phyloP scores from a whole-genome alignment of 495 filamentous ascomycete species.

The Aspergillus homomorphus region DNA sequence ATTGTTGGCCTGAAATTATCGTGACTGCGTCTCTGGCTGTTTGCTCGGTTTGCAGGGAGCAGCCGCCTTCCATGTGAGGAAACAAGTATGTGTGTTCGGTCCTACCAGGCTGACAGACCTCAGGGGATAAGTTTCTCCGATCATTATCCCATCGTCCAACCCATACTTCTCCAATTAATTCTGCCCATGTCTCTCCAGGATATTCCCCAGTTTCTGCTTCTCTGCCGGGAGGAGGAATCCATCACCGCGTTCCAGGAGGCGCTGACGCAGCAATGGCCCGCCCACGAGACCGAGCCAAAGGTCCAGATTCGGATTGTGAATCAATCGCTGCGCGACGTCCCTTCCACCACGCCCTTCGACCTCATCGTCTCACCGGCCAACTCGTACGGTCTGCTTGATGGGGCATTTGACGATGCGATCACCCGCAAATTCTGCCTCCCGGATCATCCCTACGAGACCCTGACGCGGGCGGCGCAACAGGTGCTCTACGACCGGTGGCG shows the following conservation, averaged over 20 bases:
- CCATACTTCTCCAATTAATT: no score
- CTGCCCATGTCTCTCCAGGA: not conserved
- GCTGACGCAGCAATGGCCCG: not conserved
- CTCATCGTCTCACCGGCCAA: conserved; percentile 53
- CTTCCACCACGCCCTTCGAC: conserved; percentile 32
- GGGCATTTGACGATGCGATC: conserved; percentile 53
- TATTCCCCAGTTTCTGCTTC: not conserved
- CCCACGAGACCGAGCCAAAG: not conserved
- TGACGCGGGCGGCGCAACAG: conserved; percentile 39
- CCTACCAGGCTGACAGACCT: no score
- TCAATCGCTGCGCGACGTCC: not conserved
- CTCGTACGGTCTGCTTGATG: conserved; percentile 50
- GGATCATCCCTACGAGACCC: conserved; percentile 39
- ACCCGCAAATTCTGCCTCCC: conserved; percentile 44
- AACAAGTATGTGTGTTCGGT: no score
- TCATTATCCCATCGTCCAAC: not conserved
- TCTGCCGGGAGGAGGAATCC: not conserved
- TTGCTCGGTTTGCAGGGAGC: no score
- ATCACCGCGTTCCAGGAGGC: not conserved
- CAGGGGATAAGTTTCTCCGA: no score
- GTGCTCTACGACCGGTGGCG: conserved; percentile 44
- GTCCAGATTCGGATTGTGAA: not conserved
- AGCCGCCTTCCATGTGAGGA: no score
- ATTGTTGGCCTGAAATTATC: no score
- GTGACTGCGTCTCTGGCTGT: no score